Base-by-base conservation (phyloP, 257 asterid species). In the Plantago elongata region DNA sequence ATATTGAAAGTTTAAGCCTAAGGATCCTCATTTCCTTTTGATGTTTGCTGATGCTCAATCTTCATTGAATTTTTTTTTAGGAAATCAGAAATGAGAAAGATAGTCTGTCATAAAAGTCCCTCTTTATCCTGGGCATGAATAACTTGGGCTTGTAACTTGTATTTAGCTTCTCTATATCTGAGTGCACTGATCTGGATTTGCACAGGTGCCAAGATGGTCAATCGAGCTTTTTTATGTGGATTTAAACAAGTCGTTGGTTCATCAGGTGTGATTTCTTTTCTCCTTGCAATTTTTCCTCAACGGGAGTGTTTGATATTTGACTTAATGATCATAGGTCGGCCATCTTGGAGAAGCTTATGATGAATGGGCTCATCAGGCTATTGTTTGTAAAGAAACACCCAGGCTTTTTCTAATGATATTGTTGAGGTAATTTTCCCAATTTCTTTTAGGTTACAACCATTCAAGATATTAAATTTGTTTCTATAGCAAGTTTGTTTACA, bases 321-420 rank as follows among this genome's bases (percentile, higher is more conserved):
- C 11, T 48, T 61, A 47, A 50, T 57, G 69, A 34, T 57, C 48
- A 12, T 55, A 91, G 97, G 98, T 91, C 69, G 97, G 98, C 65
- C 90, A 88, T 83, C 98, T 91, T 66, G 90, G 90, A 44, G 96
- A 91, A 68, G 75, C 69, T 54, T 91, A 91, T 77, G 87, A 91
- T 70, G 95, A 86, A 51, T 91, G 97, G 95, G 86, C 84, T 73
- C 98, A 91, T 77, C 93, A 86, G 85, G 95, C 95, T 43, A 86
- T 91, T 49, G 90, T 78, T 15, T 67, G 84, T 77, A 91, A 74
- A 72, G 93, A 86, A 75, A 84, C 93, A 70, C 98, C 98, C 48
- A 79, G 95, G 42, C 88, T 88, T 72, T 88, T 57, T 84, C 67
- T 73, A 91, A 83, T 75, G 89, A 81, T 62, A 62, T 86, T 66